Conservation (phyloP, 139 green algal genomes). For the Marvania coccoides region DNA sequence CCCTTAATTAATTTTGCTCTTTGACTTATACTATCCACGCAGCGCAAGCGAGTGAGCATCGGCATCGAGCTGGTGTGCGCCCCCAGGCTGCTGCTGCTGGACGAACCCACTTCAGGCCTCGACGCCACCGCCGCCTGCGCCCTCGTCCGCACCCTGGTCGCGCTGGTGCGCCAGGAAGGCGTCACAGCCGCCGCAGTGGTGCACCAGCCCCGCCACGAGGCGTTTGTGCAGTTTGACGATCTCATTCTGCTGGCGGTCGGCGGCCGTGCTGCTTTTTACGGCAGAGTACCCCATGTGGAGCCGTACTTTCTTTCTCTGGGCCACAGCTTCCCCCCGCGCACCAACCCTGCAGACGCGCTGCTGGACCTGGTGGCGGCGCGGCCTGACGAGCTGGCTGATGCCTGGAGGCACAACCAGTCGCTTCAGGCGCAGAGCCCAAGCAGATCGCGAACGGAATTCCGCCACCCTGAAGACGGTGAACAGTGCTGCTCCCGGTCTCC, state of each 20-base stretch:
- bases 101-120: conserved; percentile 63
- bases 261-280: conserved; percentile 54
- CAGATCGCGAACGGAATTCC: not conserved
- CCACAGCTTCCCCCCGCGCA: conserved; percentile 31
- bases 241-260: conserved; percentile 65
- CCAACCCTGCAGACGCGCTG: conserved; percentile 61
- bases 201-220: conserved; percentile 52
- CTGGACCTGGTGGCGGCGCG: conserved; percentile 60
- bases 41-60: conserved; percentile 72
- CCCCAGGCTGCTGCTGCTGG: conserved; percentile 63
- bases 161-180: conserved; percentile 21
- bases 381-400: not conserved
- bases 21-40: conserved; percentile 8
- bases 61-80: conserved; percentile 68
- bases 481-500: not conserved
- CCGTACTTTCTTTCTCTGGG: conserved; percentile 43
- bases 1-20: too few relatives aligned
- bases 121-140: conserved; percentile 41
- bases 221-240: conserved; percentile 67
- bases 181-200: conserved; percentile 63
- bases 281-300: conserved; percentile 13
- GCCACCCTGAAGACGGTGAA: not conserved
- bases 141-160: conserved; percentile 41
- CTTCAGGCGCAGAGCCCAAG: not conserved
- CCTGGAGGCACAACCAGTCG: not conserved